A percentile compares a stretch with the other conserved stretches of the same genome.
These are phyloP conservation scores for Aspergillus sp. DNA, from an alignment of 2,329 filamentous ascomycete species.

Conservation along the genomic window DNA sequence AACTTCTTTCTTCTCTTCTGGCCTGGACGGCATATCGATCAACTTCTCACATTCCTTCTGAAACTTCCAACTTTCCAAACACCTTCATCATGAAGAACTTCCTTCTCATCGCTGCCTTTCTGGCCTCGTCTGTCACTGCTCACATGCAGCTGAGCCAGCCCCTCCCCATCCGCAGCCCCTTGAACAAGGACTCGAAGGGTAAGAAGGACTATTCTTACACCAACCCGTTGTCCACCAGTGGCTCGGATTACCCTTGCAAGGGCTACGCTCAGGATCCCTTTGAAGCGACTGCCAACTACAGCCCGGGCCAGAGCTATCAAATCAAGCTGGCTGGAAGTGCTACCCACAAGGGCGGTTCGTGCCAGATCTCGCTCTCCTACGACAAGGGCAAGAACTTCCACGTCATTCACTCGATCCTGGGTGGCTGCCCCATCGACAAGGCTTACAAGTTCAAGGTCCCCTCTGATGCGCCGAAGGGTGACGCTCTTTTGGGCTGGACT, in stretches of 20 bases:
- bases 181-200: slow-evolving; percentile 38
- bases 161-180: slow-evolving; percentile 45
- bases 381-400: slow-evolving; percentile 62
- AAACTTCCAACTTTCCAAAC: too few relatives aligned
- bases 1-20: not conserved
- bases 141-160: slow-evolving; percentile 53
- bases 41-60: too few relatives aligned
- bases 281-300: slow-evolving; percentile 52
- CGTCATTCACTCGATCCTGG: slow-evolving; percentile 57
- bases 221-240: slow-evolving; percentile 50
- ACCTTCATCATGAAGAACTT: slow-evolving; percentile 23
- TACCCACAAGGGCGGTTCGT: slow-evolving; percentile 62
- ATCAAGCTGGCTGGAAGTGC: slow-evolving; percentile 58
- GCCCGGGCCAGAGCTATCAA: slow-evolving; percentile 54
- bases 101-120: slow-evolving; percentile 19
- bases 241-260: slow-evolving; percentile 69
- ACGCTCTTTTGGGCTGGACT: slow-evolving; percentile 65
- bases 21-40: not conserved
- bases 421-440: slow-evolving; percentile 46
- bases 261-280: slow-evolving; percentile 50
- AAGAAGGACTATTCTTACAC: slow-evolving; percentile 65
- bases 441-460: slow-evolving; percentile 61
- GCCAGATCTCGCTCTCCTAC: slow-evolving; percentile 67
- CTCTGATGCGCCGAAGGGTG: slow-evolving; percentile 49
- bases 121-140: slow-evolving; percentile 27